A percentile compares a stretch with the other conserved stretches of the same genome.
These are phyloP conservation scores for Kwoniella newhampshirensis DNA, from an alignment of 768 basidiomycete species.

Conservation along the genomic window DNA sequence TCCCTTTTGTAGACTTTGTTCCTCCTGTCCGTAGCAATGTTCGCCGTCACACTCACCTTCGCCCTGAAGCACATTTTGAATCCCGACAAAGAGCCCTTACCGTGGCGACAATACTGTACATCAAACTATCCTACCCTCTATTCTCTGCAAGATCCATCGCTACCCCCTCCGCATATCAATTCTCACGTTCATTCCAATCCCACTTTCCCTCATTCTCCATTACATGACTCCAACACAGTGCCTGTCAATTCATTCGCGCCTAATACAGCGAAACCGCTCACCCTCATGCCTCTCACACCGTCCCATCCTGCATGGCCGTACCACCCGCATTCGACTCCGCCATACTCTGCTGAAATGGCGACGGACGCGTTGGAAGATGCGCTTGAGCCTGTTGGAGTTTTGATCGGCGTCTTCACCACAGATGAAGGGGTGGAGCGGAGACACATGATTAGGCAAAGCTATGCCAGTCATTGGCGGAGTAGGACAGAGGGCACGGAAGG, in stretches of 20 bases:
- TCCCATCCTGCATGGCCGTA: slow-evolving; percentile 43
- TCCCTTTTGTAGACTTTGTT: slow-evolving; percentile 58
- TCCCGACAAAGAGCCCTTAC: slow-evolving; percentile 90
- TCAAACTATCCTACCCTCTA: slow-evolving; percentile 56
- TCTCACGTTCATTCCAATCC: slow-evolving; percentile 50
- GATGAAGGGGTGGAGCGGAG: slow-evolving; percentile 81
- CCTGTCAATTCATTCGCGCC: slow-evolving; percentile 56
- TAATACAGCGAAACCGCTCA: slow-evolving; percentile 18
- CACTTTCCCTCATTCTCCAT: slow-evolving; percentile 10
- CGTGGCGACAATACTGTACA: slow-evolving; percentile 91
- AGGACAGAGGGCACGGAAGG: slow-evolving; percentile 70
- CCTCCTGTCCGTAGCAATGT: slow-evolving; percentile 71
- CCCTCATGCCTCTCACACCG: slow-evolving; percentile 47
- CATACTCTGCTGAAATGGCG: slow-evolving; percentile 23
- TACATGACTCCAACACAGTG: slow-evolving; percentile 6
- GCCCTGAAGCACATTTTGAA: slow-evolving; percentile 88
- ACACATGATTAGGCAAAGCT: slow-evolving; percentile 81
- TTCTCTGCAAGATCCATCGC: slow-evolving; percentile 28
- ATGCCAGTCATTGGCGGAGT: slow-evolving; percentile 80
- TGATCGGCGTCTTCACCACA: slow-evolving; percentile 85
- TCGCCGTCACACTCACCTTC: slow-evolving; percentile 80
- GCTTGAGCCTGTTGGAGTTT: slow-evolving; percentile 78
- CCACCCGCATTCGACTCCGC: slow-evolving; percentile 23
- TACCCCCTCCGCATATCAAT: slow-evolving; percentile 45
- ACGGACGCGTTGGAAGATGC: slow-evolving; percentile 63